These are phyloP conservation scores for Zymoseptoria tritici DNA, from an alignment of 2,329 filamentous ascomycete genomes.

Conservation along the genomic window DNA sequence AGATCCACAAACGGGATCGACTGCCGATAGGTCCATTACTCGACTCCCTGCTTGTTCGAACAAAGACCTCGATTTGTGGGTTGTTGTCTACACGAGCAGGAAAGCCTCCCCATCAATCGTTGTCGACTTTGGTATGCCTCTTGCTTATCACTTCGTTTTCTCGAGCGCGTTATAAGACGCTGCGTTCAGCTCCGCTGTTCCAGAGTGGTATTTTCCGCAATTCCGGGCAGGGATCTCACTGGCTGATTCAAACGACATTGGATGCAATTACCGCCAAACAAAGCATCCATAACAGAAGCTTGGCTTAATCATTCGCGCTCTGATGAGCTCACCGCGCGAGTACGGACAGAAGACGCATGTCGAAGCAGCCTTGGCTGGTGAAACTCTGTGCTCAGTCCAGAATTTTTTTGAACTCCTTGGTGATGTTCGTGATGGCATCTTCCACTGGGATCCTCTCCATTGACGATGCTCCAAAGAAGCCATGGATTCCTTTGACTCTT, in stretches of 20 bases:
- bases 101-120: neutral
- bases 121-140: neutral
- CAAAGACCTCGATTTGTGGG: neutral
- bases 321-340: too few relatives aligned
- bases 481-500: slow-evolving; percentile 57
- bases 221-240: neutral
- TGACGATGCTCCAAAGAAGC: slow-evolving; percentile 63
- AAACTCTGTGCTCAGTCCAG: neutral
- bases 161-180: neutral
- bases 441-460: slow-evolving; percentile 65
- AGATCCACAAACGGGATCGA: neutral
- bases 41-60: neutral
- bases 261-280: neutral
- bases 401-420: slow-evolving; percentile 45
- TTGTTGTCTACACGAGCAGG: neutral
- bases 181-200: neutral
- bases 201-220: neutral
- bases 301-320: neutral
- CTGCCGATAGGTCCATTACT: neutral
- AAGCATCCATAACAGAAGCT: neutral
- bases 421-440: slow-evolving; percentile 54
- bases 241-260: neutral
- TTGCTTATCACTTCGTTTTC: neutral
- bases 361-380: neutral
- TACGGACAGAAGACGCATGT: neutral